These are phyloP conservation scores for Sarocladium strictum DNA, from an alignment of 2,329 filamentous ascomycete species.

Conservation along the genomic window DNA sequence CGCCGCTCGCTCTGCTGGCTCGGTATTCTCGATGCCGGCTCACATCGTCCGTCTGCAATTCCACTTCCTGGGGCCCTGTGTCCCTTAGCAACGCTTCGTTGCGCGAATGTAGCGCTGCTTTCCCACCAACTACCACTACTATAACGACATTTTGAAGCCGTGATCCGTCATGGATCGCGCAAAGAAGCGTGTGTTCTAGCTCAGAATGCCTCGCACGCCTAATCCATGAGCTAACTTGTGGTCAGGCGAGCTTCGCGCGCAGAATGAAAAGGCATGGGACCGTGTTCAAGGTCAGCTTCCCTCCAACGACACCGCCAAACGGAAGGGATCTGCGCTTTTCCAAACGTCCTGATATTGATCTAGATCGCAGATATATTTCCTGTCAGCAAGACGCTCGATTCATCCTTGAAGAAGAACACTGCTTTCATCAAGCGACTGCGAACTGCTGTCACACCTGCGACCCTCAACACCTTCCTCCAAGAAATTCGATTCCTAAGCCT, in stretches of 20 bases:
- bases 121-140: slow-evolving; percentile 9
- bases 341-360: slow-evolving; percentile 15
- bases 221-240: slow-evolving; percentile 7
- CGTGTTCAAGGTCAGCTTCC: slow-evolving; percentile 67
- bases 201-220: background rate
- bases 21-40: slow-evolving; percentile 34
- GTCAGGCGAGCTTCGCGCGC: slow-evolving; percentile 79
- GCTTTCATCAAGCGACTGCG: slow-evolving; percentile 95
- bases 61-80: slow-evolving; percentile 29
- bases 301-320: slow-evolving; percentile 6
- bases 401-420: slow-evolving; percentile 95
- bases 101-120: slow-evolving; percentile 41
- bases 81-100: slow-evolving; percentile 36
- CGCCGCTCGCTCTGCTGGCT: slow-evolving; percentile 17
- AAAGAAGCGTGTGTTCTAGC: slow-evolving; percentile 49
- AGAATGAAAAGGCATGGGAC: slow-evolving; percentile 84
- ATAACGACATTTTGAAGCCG: slow-evolving; percentile 17
- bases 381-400: slow-evolving; percentile 77
- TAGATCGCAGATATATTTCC: slow-evolving; percentile 62
- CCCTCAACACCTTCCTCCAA: slow-evolving; percentile 76
- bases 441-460: slow-evolving; percentile 76
- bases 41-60: slow-evolving; percentile 27
- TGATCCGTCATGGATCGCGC: slow-evolving; percentile 55
- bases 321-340: slow-evolving; percentile 12
- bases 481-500: slow-evolving; percentile 87